A percentile compares a stretch with the other conserved stretches of the same genome.
Evolutionary conservation across 2,329 filamentous ascomycete species (phyloP).

Genomic region (Phyllosticta citribraziliensis): DNA sequence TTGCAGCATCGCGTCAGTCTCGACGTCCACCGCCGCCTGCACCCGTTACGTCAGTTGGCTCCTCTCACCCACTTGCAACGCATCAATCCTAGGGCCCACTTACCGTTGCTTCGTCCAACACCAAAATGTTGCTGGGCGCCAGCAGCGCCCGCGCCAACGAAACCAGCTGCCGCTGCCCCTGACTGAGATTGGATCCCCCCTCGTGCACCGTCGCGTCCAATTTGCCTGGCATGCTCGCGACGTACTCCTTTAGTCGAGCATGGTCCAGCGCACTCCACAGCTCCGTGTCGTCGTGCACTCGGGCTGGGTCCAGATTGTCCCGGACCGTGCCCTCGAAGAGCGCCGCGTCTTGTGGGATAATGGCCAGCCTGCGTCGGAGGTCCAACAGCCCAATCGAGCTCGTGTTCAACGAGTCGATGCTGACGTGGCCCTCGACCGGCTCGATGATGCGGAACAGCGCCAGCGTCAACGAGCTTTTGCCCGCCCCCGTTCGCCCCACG

Average conservation of each 20-base stretch:
- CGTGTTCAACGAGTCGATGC: constrained; percentile 82
- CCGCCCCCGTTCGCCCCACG: constrained; percentile 88
- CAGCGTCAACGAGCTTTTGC: constrained; percentile 88
- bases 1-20: constrained; percentile 57
- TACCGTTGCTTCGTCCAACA: constrained; percentile 93
- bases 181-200: constrained; percentile 92
- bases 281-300: constrained; percentile 93
- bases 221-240: constrained; percentile 75
- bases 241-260: constrained; percentile 84
- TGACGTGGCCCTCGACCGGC: constrained; percentile 69
- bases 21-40: constrained; percentile 58
- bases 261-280: constrained; percentile 95
- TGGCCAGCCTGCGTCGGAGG: constrained; percentile 78
- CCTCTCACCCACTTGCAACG: background rate
- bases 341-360: constrained; percentile 95
- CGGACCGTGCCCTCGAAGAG: constrained; percentile 88
- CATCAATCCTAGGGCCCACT: constrained; percentile 9
- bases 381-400: constrained; percentile 84
- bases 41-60: constrained; percentile 1
- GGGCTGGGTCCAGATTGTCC: constrained; percentile 90
- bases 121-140: constrained; percentile 91
- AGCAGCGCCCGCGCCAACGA: constrained; percentile 89
- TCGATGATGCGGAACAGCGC: constrained; percentile 95
- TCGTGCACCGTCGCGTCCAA: constrained; percentile 86
- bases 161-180: constrained; percentile 88